These are phyloP conservation scores for Lentinula sp. DNA, from an alignment of 768 basidiomycete genomes.

Conservation along the genomic window DNA sequence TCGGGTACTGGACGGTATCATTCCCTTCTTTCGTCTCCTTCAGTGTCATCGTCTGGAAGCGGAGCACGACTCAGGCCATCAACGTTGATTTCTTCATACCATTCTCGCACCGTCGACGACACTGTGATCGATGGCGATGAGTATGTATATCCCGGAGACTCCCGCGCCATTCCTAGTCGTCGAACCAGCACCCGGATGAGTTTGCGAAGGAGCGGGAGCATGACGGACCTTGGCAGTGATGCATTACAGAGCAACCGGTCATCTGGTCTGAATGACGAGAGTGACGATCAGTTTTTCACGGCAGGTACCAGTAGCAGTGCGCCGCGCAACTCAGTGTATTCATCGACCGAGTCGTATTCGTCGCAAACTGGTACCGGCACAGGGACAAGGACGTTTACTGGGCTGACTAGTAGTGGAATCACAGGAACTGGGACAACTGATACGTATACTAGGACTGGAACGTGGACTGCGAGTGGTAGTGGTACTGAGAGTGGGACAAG, in stretches of 20 bases:
- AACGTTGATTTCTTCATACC: constrained; percentile 51
- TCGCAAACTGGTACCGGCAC: not conserved
- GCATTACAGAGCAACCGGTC: not conserved
- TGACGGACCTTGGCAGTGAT: constrained; percentile 69
- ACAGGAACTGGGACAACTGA: not conserved
- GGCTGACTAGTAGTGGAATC: not conserved
- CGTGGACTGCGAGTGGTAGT: not conserved
- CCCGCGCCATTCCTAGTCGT: constrained; percentile 63
- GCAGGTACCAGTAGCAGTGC: not conserved
- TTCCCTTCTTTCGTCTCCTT: constrained; percentile 10
- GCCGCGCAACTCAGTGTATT: constrained; percentile 3
- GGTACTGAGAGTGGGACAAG: not conserved
- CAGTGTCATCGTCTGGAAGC: constrained; percentile 37
- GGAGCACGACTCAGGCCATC: constrained; percentile 24
- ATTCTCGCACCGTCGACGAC: constrained; percentile 69
- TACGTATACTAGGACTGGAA: constrained; percentile 1
- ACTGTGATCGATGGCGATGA: constrained; percentile 58
- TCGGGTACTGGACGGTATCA: constrained; percentile 4
- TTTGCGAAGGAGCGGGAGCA: constrained; percentile 60
- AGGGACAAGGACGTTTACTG: constrained; percentile 6
- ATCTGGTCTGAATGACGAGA: not conserved
- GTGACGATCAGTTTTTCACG: constrained; percentile 5
- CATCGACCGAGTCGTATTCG: constrained; percentile 4
- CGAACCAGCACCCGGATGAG: constrained; percentile 39
- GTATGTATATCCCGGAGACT: constrained; percentile 69